These are phyloP conservation scores for Dipodascopsis tothii DNA, from an alignment of 805 yeast genomes.

Conservation along the genomic window DNA sequence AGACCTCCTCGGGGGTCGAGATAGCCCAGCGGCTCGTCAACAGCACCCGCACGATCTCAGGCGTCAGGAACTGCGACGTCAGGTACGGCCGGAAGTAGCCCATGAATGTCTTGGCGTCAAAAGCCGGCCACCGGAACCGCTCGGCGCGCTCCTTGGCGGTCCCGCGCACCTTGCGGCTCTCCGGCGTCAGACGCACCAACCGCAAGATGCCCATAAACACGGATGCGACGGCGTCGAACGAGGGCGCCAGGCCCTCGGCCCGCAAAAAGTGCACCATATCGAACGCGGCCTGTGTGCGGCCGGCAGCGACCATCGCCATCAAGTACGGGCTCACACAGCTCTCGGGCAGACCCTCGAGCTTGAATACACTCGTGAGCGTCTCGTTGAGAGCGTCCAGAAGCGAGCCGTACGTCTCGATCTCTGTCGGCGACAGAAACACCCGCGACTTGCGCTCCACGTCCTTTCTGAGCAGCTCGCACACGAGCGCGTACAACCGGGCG, in stretches of 20 bases:
- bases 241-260: background rate
- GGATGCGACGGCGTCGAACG: background rate
- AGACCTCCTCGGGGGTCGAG: conserved; percentile 9
- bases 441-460: background rate
- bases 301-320: background rate
- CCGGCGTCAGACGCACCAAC: background rate
- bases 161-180: no score
- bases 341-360: conserved; percentile 10
- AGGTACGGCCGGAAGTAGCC: conserved; percentile 14
- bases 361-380: background rate
- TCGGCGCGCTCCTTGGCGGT: background rate
- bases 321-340: conserved; percentile 5
- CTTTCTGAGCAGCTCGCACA: background rate
- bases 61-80: conserved; percentile 1
- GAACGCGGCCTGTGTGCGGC: conserved; percentile 2
- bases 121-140: background rate
- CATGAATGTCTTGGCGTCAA: background rate
- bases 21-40: background rate
- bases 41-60: background rate
- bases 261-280: conserved; percentile 1
- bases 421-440: no score
- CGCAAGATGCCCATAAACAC: background rate
- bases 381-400: background rate
- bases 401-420: background rate
- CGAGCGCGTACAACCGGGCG: background rate